Evolutionary conservation across 176 grass and related monocot species (phyloP).

Genomic region (Eremochloa ophiuroides): DNA sequence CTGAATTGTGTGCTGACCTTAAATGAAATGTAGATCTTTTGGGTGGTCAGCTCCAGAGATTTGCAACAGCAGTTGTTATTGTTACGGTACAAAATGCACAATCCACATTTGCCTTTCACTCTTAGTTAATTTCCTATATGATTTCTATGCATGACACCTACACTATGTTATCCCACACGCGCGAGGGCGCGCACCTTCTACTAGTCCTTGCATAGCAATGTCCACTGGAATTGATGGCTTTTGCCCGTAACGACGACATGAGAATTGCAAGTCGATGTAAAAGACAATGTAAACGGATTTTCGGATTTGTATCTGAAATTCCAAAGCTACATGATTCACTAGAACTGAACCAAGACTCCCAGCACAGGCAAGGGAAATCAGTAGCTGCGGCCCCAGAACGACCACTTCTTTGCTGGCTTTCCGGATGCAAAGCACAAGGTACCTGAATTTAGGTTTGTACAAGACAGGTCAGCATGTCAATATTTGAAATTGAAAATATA

Average conservation of each 20-base stretch:
- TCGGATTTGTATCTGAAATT: not conserved
- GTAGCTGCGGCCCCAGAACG: constrained; percentile 89
- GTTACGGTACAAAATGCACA: constrained; percentile 72
- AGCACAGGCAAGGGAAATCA: constrained; percentile 28
- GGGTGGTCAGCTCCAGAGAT: constrained; percentile 80
- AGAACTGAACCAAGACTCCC: not conserved
- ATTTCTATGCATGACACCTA: no score
- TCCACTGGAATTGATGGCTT: not conserved
- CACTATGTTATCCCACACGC: no score
- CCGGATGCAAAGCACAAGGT: constrained; percentile 91
- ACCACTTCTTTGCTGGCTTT: constrained; percentile 84
- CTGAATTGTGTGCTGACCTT: constrained; percentile 63
- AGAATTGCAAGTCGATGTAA: not conserved
- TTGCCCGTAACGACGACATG: not conserved
- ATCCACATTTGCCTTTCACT: no score
- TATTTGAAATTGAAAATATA: not conserved
- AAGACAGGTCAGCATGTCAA: not conserved
- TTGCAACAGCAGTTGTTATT: constrained; percentile 80
- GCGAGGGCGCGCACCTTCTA: no score
- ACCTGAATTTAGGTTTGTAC: constrained; percentile 35
- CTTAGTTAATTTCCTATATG: no score
- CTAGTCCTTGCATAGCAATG: no score
- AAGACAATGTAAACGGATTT: not conserved
- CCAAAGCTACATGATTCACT: not conserved
- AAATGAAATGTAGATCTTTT: constrained; percentile 83